phyloP scores from a whole-genome alignment of 192 early-diverging fungal species.

The Chytriomyces confervae region DNA sequence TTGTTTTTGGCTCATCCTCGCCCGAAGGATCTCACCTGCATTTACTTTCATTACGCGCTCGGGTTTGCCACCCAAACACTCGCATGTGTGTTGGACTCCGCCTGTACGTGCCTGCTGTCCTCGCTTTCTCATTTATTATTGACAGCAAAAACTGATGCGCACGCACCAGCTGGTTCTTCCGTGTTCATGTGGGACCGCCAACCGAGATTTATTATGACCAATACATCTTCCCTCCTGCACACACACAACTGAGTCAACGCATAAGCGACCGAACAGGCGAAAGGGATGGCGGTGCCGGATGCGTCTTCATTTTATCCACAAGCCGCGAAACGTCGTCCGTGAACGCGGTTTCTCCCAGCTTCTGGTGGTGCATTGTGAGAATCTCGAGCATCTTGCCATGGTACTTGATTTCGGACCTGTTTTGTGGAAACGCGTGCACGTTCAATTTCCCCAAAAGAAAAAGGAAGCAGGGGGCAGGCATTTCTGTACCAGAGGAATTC shows the following conservation, averaged over 20 bases:
- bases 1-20: too few species aligned
- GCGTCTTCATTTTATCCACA: conserved; percentile 1
- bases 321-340: neutral
- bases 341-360: conserved; percentile 10
- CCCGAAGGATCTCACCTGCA: conserved; percentile 34
- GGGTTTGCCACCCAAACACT: conserved; percentile 72
- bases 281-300: neutral
- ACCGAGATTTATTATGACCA: too few species aligned
- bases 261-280: neutral
- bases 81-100: conserved; percentile 82
- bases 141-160: too few species aligned
- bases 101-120: too few species aligned
- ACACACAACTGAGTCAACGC: neutral
- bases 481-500: conserved; percentile 14
- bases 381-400: conserved; percentile 16
- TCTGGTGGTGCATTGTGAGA: conserved; percentile 16
- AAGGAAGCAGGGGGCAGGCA: too few species aligned
- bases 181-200: too few species aligned
- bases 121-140: too few species aligned
- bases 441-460: neutral
- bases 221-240: too few species aligned
- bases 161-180: too few species aligned
- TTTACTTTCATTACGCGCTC: conserved; percentile 47
- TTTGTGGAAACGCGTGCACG: too few species aligned
- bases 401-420: conserved; percentile 32